phyloP scores from a whole-genome alignment of 2,329 filamentous ascomycete genomes.

The Chaetomiaceae sp. region DNA sequence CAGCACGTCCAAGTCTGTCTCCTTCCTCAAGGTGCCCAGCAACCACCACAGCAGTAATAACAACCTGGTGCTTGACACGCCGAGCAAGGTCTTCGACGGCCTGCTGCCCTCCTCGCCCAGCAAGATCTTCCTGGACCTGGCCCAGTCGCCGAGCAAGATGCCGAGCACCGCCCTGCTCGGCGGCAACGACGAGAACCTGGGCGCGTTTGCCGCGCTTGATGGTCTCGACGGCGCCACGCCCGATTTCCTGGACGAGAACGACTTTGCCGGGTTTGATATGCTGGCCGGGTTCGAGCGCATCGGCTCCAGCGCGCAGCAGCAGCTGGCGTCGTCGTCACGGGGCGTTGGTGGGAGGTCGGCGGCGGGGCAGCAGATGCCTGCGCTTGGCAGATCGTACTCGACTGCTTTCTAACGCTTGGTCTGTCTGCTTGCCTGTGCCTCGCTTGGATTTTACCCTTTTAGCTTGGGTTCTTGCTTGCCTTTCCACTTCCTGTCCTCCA shows the following conservation, averaged over 20 bases:
- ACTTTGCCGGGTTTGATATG: conserved; percentile 60
- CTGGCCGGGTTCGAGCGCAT: conserved; percentile 72
- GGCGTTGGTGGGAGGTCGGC: too few species aligned
- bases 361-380: too few species aligned
- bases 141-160: conserved; percentile 35
- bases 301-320: conserved; percentile 40
- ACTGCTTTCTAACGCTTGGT: conserved; percentile 20
- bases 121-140: conserved; percentile 41
- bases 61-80: conserved; percentile 43
- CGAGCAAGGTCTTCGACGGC: conserved; percentile 51
- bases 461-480: too few species aligned
- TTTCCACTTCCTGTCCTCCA: too few species aligned
- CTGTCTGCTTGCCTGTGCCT: too few species aligned
- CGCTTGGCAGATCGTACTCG: conserved; percentile 34
- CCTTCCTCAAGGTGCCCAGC: conserved; percentile 44
- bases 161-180: too few species aligned
- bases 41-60: too few species aligned
- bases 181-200: conserved; percentile 35
- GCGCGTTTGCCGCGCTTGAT: conserved; percentile 34
- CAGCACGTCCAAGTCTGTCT: conserved; percentile 45
- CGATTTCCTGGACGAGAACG: conserved; percentile 55
- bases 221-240: conserved; percentile 44
- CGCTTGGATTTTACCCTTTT: too few species aligned
- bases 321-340: too few species aligned
- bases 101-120: conserved; percentile 52